Evolutionary conservation across 768 basidiomycete species (phyloP), one percentile per base, ranked within the genome.

Genomic region (Lepiota brunneoincarnata): DNA sequence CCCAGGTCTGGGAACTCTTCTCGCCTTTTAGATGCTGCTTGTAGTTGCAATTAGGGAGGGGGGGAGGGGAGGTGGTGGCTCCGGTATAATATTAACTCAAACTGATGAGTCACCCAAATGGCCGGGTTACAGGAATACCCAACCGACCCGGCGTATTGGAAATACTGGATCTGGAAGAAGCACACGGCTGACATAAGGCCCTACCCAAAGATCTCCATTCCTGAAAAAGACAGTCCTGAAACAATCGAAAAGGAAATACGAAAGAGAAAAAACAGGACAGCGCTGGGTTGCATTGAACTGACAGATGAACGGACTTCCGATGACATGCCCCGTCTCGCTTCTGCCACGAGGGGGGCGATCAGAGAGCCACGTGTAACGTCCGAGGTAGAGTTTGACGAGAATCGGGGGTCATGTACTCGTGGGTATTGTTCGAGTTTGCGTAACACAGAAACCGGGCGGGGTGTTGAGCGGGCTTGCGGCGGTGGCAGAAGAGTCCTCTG

Each of bases 341-440:
- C 37, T 23, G 53, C 53, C 53, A 48, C 53, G 53, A 54, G 53
- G 52, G n/a, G 17, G 4, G 20, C 41, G n/a, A 34, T 45, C 28
- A 41, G 38, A 48, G 45, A 54, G 46, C 45, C 53, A 54, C 53
- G 53, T 54, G 53, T 47, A 41, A 48, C 45, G 23, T 26, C 37
- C 26, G 46, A 41, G 53, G 36, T n/a, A 6, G 43, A 41, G n/a
- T 15, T 28, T 20, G 21, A 31, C 21, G 17, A 14, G 24, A 7
- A 28, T 23, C 35, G 35, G 34, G 36, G 26, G 37, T 44, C 18
- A 28, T 42, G 17, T 26, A 31, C 34, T 44, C 35, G 23, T 47
- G 18, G 39, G 15, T 20, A 54, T 15, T 23, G 40, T 28, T 24
- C 12, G 45, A 31, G 17, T 39, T 50, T 26, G 20, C 18, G 37